Conservation (phyloP, 2,329 filamentous ascomycete genomes). For the Fusarium annulatum region DNA sequence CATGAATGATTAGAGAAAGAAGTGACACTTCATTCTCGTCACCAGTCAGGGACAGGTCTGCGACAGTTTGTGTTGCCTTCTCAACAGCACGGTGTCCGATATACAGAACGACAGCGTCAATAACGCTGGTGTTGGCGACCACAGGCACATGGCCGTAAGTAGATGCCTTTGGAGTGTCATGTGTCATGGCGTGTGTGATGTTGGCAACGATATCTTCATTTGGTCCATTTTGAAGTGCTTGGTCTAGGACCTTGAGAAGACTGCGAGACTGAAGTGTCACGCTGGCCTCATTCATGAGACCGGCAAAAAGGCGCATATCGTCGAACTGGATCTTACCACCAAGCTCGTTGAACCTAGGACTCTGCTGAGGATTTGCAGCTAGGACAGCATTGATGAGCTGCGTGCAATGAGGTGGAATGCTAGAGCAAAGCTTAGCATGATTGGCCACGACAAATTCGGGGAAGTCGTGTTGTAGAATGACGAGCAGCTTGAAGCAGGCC, state of each 20-base stretch:
- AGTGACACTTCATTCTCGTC: conserved; percentile 71
- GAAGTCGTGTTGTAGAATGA: conserved; percentile 92
- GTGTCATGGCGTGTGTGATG: conserved; percentile 78
- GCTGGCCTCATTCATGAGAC: conserved; percentile 71
- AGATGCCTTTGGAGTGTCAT: conserved; percentile 66
- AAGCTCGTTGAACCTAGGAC: conserved; percentile 74
- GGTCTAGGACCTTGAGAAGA: conserved; percentile 69
- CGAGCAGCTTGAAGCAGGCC: conserved; percentile 81
- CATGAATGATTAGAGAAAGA: conserved; percentile 80
- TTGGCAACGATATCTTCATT: conserved; percentile 80
- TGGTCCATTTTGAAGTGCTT: conserved; percentile 69
- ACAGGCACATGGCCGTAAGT: conserved; percentile 75
- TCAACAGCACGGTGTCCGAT: conserved; percentile 79
- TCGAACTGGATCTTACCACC: conserved; percentile 81
- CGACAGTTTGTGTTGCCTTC: conserved; percentile 67
- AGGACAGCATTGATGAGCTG: conserved; percentile 91
- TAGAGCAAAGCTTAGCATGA: conserved; percentile 82
- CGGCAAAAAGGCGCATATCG: conserved; percentile 76
- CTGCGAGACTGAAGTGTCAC: conserved; percentile 64
- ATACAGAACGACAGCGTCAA: conserved; percentile 87
- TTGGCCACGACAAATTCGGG: conserved; percentile 92
- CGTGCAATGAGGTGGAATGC: conserved; percentile 83
- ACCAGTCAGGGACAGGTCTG: conserved; percentile 61
- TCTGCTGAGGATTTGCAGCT: conserved; percentile 79
- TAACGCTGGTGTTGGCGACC: conserved; percentile 74